These are phyloP conservation scores for Xanthoceras sorbifolium DNA, from an alignment of 345 rosid genomes.

Conservation along the genomic window DNA sequence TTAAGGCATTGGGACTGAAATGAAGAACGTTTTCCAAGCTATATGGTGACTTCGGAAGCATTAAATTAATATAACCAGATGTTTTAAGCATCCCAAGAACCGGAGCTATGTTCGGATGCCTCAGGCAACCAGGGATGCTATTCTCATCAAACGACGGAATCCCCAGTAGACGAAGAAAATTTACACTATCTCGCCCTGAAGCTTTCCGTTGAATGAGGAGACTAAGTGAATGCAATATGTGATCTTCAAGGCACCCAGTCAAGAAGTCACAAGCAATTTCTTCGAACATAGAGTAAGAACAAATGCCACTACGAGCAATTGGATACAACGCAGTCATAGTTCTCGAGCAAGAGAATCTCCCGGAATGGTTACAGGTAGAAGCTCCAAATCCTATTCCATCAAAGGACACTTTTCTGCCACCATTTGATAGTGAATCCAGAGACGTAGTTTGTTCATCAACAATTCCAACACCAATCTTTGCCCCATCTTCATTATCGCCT, in stretches of 20 bases:
- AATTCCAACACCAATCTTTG: slow-evolving; percentile 11
- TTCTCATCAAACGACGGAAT: slow-evolving; percentile 54
- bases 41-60: slow-evolving; percentile 72
- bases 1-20: slow-evolving; percentile 65
- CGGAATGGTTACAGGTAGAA: slow-evolving; percentile 40
- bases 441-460: slow-evolving; percentile 2
- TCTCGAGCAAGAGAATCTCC: slow-evolving; percentile 52
- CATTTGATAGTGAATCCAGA: slow-evolving; percentile 20
- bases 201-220: slow-evolving; percentile 65
- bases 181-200: slow-evolving; percentile 57
- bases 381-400: slow-evolving; percentile 29
- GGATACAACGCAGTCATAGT: slow-evolving; percentile 61
- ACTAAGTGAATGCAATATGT: slow-evolving; percentile 55
- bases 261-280: slow-evolving; percentile 52
- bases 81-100: slow-evolving; percentile 62
- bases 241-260: slow-evolving; percentile 70
- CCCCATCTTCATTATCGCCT: slow-evolving; percentile 25
- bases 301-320: slow-evolving; percentile 46
- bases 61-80: slow-evolving; percentile 44
- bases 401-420: slow-evolving; percentile 20
- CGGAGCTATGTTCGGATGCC: slow-evolving; percentile 87
- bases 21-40: slow-evolving; percentile 75
- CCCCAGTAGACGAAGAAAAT: slow-evolving; percentile 66
- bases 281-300: slow-evolving; percentile 49
- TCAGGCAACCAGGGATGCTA: slow-evolving; percentile 51